A percentile compares a stretch with the other conserved stretches of the same genome.
These are phyloP conservation scores for Kwoniella heveanensis DNA, from an alignment of 768 basidiomycete species.

Conservation along the genomic window DNA sequence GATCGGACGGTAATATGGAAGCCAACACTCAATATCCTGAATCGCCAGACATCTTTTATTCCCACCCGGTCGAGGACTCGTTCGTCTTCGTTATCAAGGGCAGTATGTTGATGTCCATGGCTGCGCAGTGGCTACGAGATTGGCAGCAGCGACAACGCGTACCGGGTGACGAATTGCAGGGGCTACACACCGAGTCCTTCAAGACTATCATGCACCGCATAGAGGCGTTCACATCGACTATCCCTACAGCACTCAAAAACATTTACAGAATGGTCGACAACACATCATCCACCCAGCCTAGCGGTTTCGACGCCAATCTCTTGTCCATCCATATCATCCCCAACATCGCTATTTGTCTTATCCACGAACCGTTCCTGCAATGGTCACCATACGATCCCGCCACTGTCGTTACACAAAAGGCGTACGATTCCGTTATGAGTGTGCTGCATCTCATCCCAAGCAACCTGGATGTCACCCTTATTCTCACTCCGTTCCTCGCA, in stretches of 20 bases:
- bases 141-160: constrained; percentile 39
- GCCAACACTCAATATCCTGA: constrained; percentile 35
- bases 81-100: constrained; percentile 42
- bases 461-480: constrained; percentile 37
- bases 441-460: constrained; percentile 42
- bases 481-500: constrained; percentile 29
- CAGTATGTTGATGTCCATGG: constrained; percentile 18
- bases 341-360: constrained; percentile 29
- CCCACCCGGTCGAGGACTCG: constrained; percentile 41
- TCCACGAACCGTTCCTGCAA: constrained; percentile 41
- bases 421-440: constrained; percentile 32
- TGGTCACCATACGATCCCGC: constrained; percentile 12
- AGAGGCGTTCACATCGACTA: constrained; percentile 24
- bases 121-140: constrained; percentile 25
- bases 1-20: constrained; percentile 16
- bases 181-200: constrained; percentile 20
- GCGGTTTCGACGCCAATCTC: constrained; percentile 24
- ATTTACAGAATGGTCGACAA: constrained; percentile 23
- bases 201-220: constrained; percentile 28
- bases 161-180: constrained; percentile 28
- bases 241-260: constrained; percentile 33
- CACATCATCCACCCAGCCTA: neutral
- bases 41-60: constrained; percentile 23
- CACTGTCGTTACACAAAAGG: constrained; percentile 15
- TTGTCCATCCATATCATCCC: constrained; percentile 42